Base-by-base conservation (phyloP, 106 monocot species). In the Acorus calamus region DNA sequence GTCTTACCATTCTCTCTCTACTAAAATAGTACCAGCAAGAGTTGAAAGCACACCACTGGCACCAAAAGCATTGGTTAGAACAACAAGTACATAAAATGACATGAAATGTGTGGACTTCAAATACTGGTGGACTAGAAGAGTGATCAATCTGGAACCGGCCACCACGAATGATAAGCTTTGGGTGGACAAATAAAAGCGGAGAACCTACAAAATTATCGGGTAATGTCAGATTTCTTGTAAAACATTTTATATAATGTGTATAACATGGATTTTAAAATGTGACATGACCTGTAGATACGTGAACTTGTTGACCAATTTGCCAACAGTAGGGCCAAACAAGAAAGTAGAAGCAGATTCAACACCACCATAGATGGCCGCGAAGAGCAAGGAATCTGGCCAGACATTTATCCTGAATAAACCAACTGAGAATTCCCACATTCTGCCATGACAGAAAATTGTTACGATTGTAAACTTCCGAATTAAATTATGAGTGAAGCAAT, bases 1-100 rank as follows among this genome's bases (percentile, higher is more conserved):
- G n/a, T n/a, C n/a, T 63, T 90, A 89, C 89, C 94, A 94, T 82
- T 94, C 90, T 83, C 90, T 90, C 77, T 96, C 94, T 14, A 96
- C 79, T 64, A 96, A 74, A 64, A 96, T 96, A 42, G 96, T 91
- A 9, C 96, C 96, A 12, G 96, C 96, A 70, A 91, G 87, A 59
- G 90, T 96, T 13, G 91, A 90, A 44, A 96, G 83, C 64, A 70
- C 84, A 28, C 87, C 86, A 49, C 87, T 54, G 53, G 96, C 90
- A 42, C 90, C 90, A 74, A 76, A 80, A 47, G 83, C 55, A 53
- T 91, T 90, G 28, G 78, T 83, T 9, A 96, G 8, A 10, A 81
- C 46, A 46, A 91, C 72, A 5, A 96, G 62, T 5, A 80, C 51
- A 64, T 80, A 58, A 73, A 91, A 91, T 44, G 57, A 14, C 4